Evolutionary conservation across 345 rosid genomes (phyloP), one percentile per base, ranked within the genome.

Genomic region (Syzygium oleosum): DNA sequence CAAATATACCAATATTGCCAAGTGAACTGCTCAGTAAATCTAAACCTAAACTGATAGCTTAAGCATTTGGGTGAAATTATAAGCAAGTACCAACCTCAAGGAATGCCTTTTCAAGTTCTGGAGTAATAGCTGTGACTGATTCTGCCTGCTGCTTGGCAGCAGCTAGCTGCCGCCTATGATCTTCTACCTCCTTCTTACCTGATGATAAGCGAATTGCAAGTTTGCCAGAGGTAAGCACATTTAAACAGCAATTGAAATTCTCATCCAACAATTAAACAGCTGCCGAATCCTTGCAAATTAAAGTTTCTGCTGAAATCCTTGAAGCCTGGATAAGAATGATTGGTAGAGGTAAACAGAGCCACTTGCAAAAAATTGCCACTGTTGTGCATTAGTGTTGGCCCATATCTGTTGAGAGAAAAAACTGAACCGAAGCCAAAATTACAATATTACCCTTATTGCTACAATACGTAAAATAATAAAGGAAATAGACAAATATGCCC

Each of bases 111-210:
- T 89, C 93, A 88, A 96, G 98, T 88, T 94, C 95, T 68, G 98
- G 96, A 88, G 99, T 97, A 85, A 97, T 94, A 83, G 85, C 43
- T 34, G 98, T 93, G 89, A 96, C 88, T 56, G 98, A 93, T 92
- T 97, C 99, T 87, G 99, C 98, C 85, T 91, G 87, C 88, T 90
- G 92, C 93, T 97, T 97, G 86, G 99, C 99, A 88, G 92, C 91
- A 88, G 93, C 87, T 55, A 97, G 95, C 88, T 86, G 91, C 85
- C 85, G 84, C 88, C 91, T 92, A 88, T 85, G 88, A 56, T 86
- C 91, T 89, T 95, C 96, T 86, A 92, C 93, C 87, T 93, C 96
- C 88, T 94, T 91, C 90, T 94, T 93, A 91, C 96, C 98, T 95
- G 65, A 78, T 54, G n/a, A 90, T 43, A 38, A 53, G 29, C 46